Percentiles rank a stretch among this genome's conserved stretches.
phyloP scores from a whole-genome alignment of 1,284 basidiomycete genomes.

The Microbotryum violaceum region DNA sequence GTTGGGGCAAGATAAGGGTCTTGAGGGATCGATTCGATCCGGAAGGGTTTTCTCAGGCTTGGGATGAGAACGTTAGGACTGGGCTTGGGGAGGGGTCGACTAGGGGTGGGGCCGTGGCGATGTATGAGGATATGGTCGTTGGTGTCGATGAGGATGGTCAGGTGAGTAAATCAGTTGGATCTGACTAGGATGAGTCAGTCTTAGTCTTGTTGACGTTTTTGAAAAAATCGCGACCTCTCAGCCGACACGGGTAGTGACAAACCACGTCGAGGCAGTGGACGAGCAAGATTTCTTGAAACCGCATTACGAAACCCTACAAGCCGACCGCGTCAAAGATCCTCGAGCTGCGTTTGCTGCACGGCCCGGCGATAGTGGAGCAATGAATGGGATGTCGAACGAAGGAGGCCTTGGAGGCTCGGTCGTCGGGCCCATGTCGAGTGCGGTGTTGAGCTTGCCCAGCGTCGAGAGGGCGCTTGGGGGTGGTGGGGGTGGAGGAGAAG shows the following conservation, averaged over 20 bases:
- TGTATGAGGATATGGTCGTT: slow-evolving; percentile 43
- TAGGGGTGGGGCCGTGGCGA: slow-evolving; percentile 34
- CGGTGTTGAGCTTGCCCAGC: slow-evolving; percentile 68
- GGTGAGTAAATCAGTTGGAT: slow-evolving; percentile 29
- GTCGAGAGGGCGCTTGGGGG: slow-evolving; percentile 81
- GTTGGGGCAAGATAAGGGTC: slow-evolving; percentile 90
- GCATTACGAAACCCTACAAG: slow-evolving; percentile 79
- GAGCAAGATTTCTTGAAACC: slow-evolving; percentile 80
- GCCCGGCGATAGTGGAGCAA: not conserved
- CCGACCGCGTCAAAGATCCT: slow-evolving; percentile 78
- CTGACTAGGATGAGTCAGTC: not conserved
- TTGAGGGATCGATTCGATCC: slow-evolving; percentile 87
- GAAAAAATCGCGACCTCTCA: not conserved
- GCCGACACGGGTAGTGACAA: not conserved
- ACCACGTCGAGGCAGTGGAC: slow-evolving; percentile 44
- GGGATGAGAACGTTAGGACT: slow-evolving; percentile 51
- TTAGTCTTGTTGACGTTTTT: not conserved
- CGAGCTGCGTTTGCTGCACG: slow-evolving; percentile 60
- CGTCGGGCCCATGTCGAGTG: slow-evolving; percentile 79
- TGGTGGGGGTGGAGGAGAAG: slow-evolving; percentile 33
- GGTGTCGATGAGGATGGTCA: slow-evolving; percentile 36
- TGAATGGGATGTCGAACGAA: slow-evolving; percentile 34
- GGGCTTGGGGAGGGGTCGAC: slow-evolving; percentile 54
- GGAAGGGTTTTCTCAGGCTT: slow-evolving; percentile 68
- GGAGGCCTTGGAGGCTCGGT: slow-evolving; percentile 46